Evolutionary conservation across 2,329 filamentous ascomycete species (phyloP).

Genomic region (Knufia petricola): DNA sequence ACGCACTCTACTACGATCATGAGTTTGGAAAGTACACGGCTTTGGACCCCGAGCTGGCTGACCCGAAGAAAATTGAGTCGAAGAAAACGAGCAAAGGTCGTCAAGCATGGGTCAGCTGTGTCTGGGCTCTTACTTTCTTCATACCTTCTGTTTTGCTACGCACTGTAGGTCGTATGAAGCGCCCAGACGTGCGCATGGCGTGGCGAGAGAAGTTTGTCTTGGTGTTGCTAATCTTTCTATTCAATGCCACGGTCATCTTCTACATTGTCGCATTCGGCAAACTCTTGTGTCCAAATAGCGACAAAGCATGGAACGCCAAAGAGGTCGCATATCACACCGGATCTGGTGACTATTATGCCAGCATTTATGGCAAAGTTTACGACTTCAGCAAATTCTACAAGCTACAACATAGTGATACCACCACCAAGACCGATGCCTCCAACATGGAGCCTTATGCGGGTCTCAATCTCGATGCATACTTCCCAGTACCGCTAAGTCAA

Average conservation of each 20-base stretch:
- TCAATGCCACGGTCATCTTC: conserved; percentile 78
- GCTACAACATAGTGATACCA: conserved; percentile 68
- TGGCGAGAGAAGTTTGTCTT: conserved; percentile 94
- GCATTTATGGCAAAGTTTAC: conserved; percentile 79
- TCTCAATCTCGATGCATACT: conserved; percentile 72
- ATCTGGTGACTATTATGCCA: conserved; percentile 74
- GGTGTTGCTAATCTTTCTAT: conserved; percentile 65
- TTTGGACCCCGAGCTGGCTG: conserved; percentile 67
- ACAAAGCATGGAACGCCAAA: conserved; percentile 72
- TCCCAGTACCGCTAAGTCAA: conserved; percentile 63
- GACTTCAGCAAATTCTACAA: conserved; percentile 86
- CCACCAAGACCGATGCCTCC: conserved; percentile 47
- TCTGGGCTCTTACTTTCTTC: conserved; percentile 87
- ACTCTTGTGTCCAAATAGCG: conserved; percentile 77
- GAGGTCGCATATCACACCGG: conserved; percentile 64
- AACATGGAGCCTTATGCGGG: conserved; percentile 74
- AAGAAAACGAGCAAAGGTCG: conserved; percentile 54
- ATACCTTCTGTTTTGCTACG: conserved; percentile 77
- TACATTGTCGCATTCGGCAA: conserved; percentile 83
- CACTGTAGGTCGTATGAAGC: conserved; percentile 87
- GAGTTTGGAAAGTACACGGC: conserved; percentile 57
- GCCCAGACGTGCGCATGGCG: conserved; percentile 90
- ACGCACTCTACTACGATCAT: conserved; percentile 60
- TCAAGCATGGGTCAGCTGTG: conserved; percentile 68
- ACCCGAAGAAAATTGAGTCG: conserved; percentile 66